Evolutionary conservation across 2,329 filamentous ascomycete species (phyloP).

Genomic region (Aspergillus latus): DNA sequence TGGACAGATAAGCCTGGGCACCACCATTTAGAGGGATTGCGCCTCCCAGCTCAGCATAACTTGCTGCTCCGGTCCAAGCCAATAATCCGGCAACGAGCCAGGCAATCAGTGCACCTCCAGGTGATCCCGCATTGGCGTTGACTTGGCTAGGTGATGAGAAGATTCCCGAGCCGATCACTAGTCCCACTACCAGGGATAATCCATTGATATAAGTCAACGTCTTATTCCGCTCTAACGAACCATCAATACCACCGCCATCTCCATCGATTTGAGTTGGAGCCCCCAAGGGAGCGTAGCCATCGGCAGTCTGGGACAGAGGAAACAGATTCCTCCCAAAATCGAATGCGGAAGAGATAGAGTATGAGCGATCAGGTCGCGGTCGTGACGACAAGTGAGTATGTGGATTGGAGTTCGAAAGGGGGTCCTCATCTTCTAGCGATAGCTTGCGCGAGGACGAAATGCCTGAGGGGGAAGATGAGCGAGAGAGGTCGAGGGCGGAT

Average conservation of each 20-base stretch:
- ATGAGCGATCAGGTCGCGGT: constrained; percentile 63
- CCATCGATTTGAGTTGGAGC: constrained; percentile 64
- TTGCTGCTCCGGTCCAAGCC: constrained; percentile 93
- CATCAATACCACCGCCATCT: constrained; percentile 63
- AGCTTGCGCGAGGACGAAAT: constrained; percentile 88
- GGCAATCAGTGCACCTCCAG: constrained; percentile 84
- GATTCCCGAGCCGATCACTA: constrained; percentile 95
- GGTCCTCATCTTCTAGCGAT: constrained; percentile 84
- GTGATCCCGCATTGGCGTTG: constrained; percentile 85
- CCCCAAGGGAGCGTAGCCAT: constrained; percentile 82
- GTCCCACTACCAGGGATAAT: constrained; percentile 80
- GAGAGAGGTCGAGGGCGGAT: constrained; percentile 63
- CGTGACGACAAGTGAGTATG: constrained; percentile 54
- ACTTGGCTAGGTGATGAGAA: constrained; percentile 94
- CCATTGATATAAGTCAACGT: constrained; percentile 94
- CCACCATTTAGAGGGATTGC: constrained; percentile 95
- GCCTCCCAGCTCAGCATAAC: constrained; percentile 92
- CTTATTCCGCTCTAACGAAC: constrained; percentile 91
- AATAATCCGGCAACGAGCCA: constrained; percentile 90
- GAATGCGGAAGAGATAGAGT: constrained; percentile 89
- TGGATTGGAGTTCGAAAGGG: constrained; percentile 54
- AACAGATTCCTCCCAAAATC: constrained; percentile 94
- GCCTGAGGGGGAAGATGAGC: constrained; percentile 74
- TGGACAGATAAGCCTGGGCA: constrained; percentile 87
- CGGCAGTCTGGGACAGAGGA: constrained; percentile 79